Percentiles rank a stretch among this genome's conserved stretches.
Evolutionary conservation across 176 grass and related monocot genomes (phyloP).

Genomic region (sorghum (Sorghum bicolor)): DNA sequence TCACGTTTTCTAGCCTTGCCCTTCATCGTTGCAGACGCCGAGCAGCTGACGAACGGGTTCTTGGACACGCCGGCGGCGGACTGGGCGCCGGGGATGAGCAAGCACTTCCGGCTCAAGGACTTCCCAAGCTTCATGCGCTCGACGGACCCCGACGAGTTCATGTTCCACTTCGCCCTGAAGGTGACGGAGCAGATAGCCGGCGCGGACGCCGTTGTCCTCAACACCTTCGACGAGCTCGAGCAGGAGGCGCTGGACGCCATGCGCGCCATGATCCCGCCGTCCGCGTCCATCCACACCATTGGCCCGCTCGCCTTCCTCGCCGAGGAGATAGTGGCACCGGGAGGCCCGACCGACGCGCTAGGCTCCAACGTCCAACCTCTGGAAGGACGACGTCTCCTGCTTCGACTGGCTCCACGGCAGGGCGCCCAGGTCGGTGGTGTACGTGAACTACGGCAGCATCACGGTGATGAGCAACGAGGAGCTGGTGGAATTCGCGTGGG

Average conservation of each 20-base stretch:
- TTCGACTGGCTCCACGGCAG: conserved; percentile 27
- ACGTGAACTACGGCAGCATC: conserved; percentile 54
- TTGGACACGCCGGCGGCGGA: conserved; percentile 41
- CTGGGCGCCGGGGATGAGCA: conserved; percentile 38
- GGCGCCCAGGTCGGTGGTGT: conserved; percentile 28
- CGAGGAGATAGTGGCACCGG: conserved; percentile 19
- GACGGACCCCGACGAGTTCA: conserved; percentile 30
- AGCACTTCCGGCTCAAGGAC: conserved; percentile 38
- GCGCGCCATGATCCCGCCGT: neutral
- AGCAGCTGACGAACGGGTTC: conserved; percentile 46
- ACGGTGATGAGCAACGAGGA: conserved; percentile 42
- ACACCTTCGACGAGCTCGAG: conserved; percentile 53
- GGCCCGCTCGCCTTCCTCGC: conserved; percentile 29
- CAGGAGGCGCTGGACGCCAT: conserved; percentile 12
- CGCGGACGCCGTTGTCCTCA: conserved; percentile 35
- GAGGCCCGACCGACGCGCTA: neutral
- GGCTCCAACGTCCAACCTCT: conserved; percentile 40
- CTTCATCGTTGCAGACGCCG: conserved; percentile 14
- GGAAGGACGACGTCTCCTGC: conserved; percentile 42
- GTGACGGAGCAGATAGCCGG: conserved; percentile 12
- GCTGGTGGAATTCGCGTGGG: conserved; percentile 56
- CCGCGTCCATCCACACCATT: conserved; percentile 30
- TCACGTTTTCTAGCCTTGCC: neutral
- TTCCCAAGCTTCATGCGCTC: conserved; percentile 42
- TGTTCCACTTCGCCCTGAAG: conserved; percentile 25